Evolutionary conservation across 768 basidiomycete genomes (phyloP).

Genomic region (Russula foetens): DNA sequence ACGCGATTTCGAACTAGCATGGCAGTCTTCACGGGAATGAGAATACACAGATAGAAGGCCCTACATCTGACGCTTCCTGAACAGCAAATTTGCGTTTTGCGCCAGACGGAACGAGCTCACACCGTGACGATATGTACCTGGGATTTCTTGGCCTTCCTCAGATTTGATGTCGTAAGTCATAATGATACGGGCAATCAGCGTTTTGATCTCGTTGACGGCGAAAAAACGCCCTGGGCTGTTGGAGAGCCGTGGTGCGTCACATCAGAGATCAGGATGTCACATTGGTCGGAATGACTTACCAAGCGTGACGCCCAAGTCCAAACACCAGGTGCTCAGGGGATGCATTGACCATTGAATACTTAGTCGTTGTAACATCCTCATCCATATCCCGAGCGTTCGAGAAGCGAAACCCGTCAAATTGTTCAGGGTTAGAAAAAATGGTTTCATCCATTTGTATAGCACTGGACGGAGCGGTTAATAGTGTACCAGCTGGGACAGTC

Average conservation of each 20-base stretch:
- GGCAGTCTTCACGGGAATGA: no score
- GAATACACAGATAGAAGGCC: no score
- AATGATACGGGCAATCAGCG: background rate
- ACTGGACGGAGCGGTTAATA: background rate
- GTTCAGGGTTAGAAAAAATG: background rate
- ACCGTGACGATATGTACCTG: background rate
- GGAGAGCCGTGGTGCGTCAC: no score
- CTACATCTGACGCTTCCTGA: no score
- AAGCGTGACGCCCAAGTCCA: background rate
- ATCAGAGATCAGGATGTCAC: no score
- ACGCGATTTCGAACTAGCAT: no score
- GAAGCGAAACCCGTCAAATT: background rate
- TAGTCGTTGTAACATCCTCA: background rate
- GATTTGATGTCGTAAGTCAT: background rate
- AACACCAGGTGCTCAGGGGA: background rate
- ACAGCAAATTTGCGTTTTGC: no score
- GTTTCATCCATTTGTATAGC: background rate
- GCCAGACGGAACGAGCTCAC: no score
- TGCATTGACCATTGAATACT: background rate
- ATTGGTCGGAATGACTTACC: background rate
- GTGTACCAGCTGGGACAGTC: background rate
- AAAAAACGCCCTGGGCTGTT: background rate
- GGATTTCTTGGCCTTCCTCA: background rate
- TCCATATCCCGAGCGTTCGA: background rate
- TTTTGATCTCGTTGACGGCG: background rate